Conservation (phyloP, 495 filamentous ascomycete genomes). For the Delitschia confertaspora region DNA sequence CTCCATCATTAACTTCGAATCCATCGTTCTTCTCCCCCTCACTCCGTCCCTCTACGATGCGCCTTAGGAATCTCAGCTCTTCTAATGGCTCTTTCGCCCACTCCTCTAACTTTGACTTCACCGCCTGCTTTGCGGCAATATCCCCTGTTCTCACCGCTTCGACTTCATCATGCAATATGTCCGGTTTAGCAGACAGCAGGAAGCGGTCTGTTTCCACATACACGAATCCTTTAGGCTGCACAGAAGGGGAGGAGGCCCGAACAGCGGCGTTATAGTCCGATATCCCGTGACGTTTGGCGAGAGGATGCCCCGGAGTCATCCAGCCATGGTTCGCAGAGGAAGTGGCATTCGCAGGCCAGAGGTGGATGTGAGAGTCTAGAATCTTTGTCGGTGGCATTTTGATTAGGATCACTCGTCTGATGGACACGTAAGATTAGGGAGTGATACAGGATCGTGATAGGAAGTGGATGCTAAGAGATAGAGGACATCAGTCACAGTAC, state of each 20-base stretch:
- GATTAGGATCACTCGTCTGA: too few species aligned
- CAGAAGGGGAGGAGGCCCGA: background rate
- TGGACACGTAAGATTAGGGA: too few species aligned
- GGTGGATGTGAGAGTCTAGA: constrained; percentile 82
- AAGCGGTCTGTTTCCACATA: constrained; percentile 71
- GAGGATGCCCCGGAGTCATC: constrained; percentile 46
- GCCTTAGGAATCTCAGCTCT: constrained; percentile 58
- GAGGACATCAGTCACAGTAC: too few species aligned
- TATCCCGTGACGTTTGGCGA: constrained; percentile 35
- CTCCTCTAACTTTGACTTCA: constrained; percentile 11
- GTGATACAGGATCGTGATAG: too few species aligned
- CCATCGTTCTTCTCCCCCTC: constrained; percentile 51
- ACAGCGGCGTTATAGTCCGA: constrained; percentile 10
- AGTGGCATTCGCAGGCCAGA: constrained; percentile 54
- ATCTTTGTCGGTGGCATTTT: constrained; percentile 36
- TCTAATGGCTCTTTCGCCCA: constrained; percentile 51
- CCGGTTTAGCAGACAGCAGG: constrained; percentile 6
- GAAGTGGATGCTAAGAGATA: too few species aligned
- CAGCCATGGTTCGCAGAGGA: constrained; percentile 55
- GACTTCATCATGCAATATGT: constrained; percentile 12
- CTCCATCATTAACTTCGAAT: constrained; percentile 42
- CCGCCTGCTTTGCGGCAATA: constrained; percentile 32
- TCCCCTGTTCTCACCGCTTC: constrained; percentile 34
- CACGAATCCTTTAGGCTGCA: constrained; percentile 54
- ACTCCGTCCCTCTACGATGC: constrained; percentile 56